Base-by-base conservation (phyloP, 129 eudicot species). In the Arctium minus region DNA sequence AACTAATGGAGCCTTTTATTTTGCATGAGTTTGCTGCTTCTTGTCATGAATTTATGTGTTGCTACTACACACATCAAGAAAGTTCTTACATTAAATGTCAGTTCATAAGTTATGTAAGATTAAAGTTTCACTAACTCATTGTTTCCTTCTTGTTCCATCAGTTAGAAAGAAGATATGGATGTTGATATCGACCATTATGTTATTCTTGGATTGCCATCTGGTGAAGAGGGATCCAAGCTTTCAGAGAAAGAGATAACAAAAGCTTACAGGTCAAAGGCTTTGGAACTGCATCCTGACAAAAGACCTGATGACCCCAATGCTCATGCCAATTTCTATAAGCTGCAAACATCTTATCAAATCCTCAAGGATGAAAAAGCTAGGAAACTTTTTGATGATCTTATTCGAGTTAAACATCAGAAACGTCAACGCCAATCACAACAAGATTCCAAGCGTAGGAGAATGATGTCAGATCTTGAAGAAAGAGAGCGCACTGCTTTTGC, bases 391-490 rank as follows among this genome's bases (percentile, higher is more conserved):
- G 92, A 93, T 48, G 94, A 93, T 73, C 91, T 94, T 30, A 80
- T 91, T 56, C 88, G 89, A 29, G 90, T 85, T 22, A 89, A 90
- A 68, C 86, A 84, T 4, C 93, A 91, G 65, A 94, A 88, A 86
- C 73, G 83, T 65, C 86, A 80, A 36, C 87, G 91, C 71, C 90
- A 85, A 75, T 80, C 86, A 37, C 89, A 86, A 78, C 92, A 88
- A 8, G 93, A 91, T 70, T 86, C 91, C 36, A 93, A 91, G 85
- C 91, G 94, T 17, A 82, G 89, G 77, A 88, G 88, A 70, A 91
- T 86, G 97, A 89, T 90, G 93, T 92, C 99, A 0, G 99, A 91
- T 79, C 91, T 96, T 44, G 97, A 93, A 64, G 89, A 86, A 84
- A 86, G 99, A 89, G 99, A 96, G 79, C 87, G 88, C 2, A 76